phyloP scores from a whole-genome alignment of 75 land plant species.

The Adiantum capillusveneris region DNA sequence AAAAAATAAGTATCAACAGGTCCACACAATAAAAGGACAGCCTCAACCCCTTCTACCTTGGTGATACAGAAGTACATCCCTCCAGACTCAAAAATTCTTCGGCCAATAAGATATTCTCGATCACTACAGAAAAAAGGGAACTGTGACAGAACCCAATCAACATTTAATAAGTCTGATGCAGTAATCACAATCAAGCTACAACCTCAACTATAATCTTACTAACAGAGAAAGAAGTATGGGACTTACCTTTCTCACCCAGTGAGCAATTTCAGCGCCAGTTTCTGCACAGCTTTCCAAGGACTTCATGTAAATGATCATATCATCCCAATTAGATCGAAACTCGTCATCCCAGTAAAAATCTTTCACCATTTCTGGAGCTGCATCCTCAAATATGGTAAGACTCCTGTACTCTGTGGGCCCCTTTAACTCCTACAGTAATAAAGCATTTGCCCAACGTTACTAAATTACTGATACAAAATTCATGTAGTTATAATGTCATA shows the following conservation, averaged over 20 bases:
- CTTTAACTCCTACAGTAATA: too few relatives aligned
- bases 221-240: neutral
- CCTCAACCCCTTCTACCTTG: conserved; percentile 27
- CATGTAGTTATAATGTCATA: too few relatives aligned
- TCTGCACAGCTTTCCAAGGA: conserved; percentile 36
- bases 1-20: neutral
- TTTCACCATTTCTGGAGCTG: conserved; percentile 42
- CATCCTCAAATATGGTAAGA: conserved; percentile 58
- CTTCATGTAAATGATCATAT: conserved; percentile 39
- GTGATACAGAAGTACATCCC: conserved; percentile 47
- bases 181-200: neutral
- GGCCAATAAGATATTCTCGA: conserved; percentile 49
- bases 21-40: too few relatives aligned
- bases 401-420: conserved; percentile 54
- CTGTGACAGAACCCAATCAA: conserved; percentile 22
- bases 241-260: conserved; percentile 68
- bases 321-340: conserved; percentile 54
- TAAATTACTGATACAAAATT: too few relatives aligned
- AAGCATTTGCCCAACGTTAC: too few relatives aligned
- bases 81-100: conserved; percentile 45
- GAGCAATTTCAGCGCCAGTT: conserved; percentile 40
- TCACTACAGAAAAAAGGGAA: conserved; percentile 65
- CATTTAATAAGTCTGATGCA: too few relatives aligned
- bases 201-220: neutral
- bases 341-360: conserved; percentile 79